Evolutionary conservation across 768 basidiomycete genomes (phyloP), one percentile per base, ranked within the genome.

Genomic region (Lactifluus rugatus): DNA sequence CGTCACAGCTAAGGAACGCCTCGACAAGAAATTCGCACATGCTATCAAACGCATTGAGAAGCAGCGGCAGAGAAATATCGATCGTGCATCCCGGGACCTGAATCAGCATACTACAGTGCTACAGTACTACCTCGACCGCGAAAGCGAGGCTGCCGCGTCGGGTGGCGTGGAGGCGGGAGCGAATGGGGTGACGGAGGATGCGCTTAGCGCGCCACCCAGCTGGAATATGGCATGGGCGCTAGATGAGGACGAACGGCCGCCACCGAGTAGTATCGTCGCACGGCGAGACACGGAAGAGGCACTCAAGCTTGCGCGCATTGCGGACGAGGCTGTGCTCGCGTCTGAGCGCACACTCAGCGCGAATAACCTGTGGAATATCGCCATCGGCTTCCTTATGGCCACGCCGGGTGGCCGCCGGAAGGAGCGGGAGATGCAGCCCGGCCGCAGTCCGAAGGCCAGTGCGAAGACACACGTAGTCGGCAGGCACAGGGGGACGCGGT

Each of bases 241-340:
- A 56, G 85, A 90, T 60, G 81, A 76, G 16, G 74, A 81, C 51
- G 93, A 96, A 71, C 75, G 77, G 19, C 95, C 95, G 3, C 95
- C 95, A 4, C 89, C 94, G 2, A 89, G 87, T 65, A 93, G 92
- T 53, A 91, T 97, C 64, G 89, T 89, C 32, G 84, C 89, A n/a
- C 75, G 93, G 56, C 73, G 93, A 53, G 94, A 98, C 66, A 94
- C 91, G 5, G 75, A 76, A 39, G 89, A 93, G 72, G 90, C 89
- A 10, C 74, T 83, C 25, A 74, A 78, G 65, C 73, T 93, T 41
- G 88, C 87, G 25, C 79, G 77, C 51, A 77, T 89, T 36, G 90
- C 89, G 5, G 89, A 91, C 66, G 76, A 80, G 68, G 75, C 79
- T 16, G 73, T 83, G 44, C 63, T 83, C 17, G 81, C 81, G 65